Percentiles rank a stretch among this genome's conserved stretches.
Conservation (phyloP, 2,329 filamentous ascomycete species). For the Ascochyta clinopodiicola region DNA sequence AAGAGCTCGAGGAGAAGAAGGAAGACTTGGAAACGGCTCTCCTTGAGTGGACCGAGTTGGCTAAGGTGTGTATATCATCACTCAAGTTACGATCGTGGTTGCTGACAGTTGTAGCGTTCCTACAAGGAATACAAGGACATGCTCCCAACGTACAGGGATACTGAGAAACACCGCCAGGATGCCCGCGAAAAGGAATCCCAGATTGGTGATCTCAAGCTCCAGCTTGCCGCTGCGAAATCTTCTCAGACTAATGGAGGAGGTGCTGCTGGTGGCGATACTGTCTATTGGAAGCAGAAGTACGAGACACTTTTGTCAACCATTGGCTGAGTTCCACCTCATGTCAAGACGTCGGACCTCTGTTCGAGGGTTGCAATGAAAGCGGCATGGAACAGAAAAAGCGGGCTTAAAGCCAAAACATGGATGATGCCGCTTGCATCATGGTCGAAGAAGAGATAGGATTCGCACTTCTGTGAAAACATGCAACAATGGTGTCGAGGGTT, state of each 20-base stretch:
- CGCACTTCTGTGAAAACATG: not conserved
- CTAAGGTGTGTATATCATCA: slow-evolving; percentile 21
- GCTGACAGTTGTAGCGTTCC: slow-evolving; percentile 26
- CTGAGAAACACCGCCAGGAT: slow-evolving; percentile 25
- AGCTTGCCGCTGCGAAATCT: slow-evolving; percentile 24
- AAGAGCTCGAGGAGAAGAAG: slow-evolving; percentile 21
- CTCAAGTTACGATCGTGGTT: not conserved
- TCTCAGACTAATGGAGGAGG: slow-evolving; percentile 20
- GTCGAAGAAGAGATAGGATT: not conserved
- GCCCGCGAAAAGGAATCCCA: slow-evolving; percentile 20
- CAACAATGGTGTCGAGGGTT: not conserved
- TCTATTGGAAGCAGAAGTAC: slow-evolving; percentile 38
- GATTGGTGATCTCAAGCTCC: slow-evolving; percentile 25
- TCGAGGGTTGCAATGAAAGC: not conserved
- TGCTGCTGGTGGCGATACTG: slow-evolving; percentile 7
- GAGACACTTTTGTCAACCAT: slow-evolving; percentile 28
- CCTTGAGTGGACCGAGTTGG: slow-evolving; percentile 31
- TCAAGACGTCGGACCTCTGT: not conserved
- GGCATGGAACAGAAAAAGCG: not conserved
- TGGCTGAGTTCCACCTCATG: slow-evolving; percentile 1
- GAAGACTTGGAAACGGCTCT: slow-evolving; percentile 14
- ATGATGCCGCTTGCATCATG: not conserved
- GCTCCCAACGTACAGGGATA: slow-evolving; percentile 28
- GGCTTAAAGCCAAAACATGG: not conserved
- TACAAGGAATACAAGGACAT: slow-evolving; percentile 37